phyloP scores from a whole-genome alignment of 2,329 filamentous ascomycete genomes.

The Fusarium gaditjirri region DNA sequence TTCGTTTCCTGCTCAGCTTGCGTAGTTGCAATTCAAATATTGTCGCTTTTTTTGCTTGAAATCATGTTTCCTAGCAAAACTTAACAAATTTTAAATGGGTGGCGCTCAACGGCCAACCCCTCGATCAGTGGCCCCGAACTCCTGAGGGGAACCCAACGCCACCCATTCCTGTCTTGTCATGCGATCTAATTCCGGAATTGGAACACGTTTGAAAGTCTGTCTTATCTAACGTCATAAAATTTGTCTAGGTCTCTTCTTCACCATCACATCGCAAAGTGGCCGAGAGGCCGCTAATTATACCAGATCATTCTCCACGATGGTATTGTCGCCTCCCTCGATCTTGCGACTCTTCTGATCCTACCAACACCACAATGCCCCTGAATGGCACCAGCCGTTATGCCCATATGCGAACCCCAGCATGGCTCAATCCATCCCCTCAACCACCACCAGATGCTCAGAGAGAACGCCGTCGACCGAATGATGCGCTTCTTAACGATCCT shows the following conservation, averaged over 20 bases:
- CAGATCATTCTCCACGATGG: slow-evolving; percentile 50
- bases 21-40: not conserved
- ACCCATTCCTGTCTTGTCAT: slow-evolving; percentile 35
- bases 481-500: slow-evolving; percentile 59
- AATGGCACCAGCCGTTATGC: slow-evolving; percentile 49
- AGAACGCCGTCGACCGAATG: slow-evolving; percentile 38
- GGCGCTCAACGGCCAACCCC: slow-evolving; percentile 40
- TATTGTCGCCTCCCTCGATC: slow-evolving; percentile 45
- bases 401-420: slow-evolving; percentile 36
- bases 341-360: slow-evolving; percentile 36
- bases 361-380: slow-evolving; percentile 45
- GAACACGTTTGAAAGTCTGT: slow-evolving; percentile 33
- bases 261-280: slow-evolving; percentile 30
- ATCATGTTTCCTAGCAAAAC: slow-evolving; percentile 18
- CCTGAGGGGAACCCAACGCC: slow-evolving; percentile 40
- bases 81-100: slow-evolving; percentile 33
- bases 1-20: slow-evolving; percentile 1
- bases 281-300: slow-evolving; percentile 37
- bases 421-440: slow-evolving; percentile 35
- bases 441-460: slow-evolving; percentile 37
- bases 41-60: slow-evolving; percentile 4
- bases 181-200: slow-evolving; percentile 22
- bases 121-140: slow-evolving; percentile 39
- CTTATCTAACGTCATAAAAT: slow-evolving; percentile 38
- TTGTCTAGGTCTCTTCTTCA: slow-evolving; percentile 27